Conservation (phyloP, 805 yeast species). For the Kodamaea laetipori region DNA sequence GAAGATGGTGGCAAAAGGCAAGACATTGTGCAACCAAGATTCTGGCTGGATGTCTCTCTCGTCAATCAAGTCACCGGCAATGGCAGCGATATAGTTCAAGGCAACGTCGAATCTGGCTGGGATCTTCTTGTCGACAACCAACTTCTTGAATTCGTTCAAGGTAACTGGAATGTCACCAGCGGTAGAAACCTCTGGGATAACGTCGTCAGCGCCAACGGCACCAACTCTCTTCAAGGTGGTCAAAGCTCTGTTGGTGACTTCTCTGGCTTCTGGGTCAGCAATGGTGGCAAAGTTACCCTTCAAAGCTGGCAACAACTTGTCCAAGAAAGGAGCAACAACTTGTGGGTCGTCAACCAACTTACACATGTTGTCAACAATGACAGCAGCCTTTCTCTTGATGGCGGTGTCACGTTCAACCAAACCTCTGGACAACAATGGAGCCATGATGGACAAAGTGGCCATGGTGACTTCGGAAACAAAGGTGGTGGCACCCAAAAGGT, state of each 20-base stretch:
- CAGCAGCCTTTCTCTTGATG: constrained; percentile 99
- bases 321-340: constrained; percentile 99
- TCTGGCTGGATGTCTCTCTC: constrained; percentile 91
- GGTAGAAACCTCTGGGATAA: constrained; percentile 94
- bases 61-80: constrained; percentile 98
- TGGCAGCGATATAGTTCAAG: constrained; percentile 83
- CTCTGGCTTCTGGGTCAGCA: constrained; percentile 99
- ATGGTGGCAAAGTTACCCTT: constrained; percentile 91
- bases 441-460: constrained; percentile 99
- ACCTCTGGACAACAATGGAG: constrained; percentile 98
- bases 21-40: constrained; percentile 85
- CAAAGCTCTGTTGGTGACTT: constrained; percentile 95
- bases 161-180: constrained; percentile 97
- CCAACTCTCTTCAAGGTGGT: constrained; percentile 98
- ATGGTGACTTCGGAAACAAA: constrained; percentile 99
- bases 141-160: constrained; percentile 73
- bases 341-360: constrained; percentile 99
- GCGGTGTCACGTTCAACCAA: constrained; percentile 99
- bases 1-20: constrained; percentile 95
- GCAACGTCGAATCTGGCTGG: constrained; percentile 80
- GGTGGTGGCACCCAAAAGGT: constrained; percentile 98
- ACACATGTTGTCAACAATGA: constrained; percentile 99
- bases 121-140: constrained; percentile 66
- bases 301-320: constrained; percentile 92
- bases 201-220: constrained; percentile 87